Conservation (phyloP, 192 early-diverging fungal genomes). For the Lunasporangiospora selenospora region DNA sequence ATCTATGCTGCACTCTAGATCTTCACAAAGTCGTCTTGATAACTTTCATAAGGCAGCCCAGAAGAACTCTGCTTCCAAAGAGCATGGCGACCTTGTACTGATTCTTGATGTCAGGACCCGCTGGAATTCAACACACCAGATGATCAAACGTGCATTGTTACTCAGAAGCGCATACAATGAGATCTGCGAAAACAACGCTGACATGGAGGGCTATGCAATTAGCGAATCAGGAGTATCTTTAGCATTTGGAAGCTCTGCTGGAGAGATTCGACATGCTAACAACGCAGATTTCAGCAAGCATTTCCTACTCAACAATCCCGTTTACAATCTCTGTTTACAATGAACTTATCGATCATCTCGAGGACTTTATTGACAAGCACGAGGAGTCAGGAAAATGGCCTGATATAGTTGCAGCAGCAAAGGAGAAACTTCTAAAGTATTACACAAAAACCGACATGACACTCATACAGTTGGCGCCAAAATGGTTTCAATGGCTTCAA, state of each 20-base stretch:
- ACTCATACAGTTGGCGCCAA: conserved; percentile 25
- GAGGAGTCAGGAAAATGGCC: not conserved
- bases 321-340: conserved; percentile 23
- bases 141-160: conserved; percentile 11
- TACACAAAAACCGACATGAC: conserved; percentile 23
- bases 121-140: conserved; percentile 5
- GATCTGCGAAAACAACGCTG: not conserved
- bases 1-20: no score
- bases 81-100: no score
- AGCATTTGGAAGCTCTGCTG: conserved; percentile 6
- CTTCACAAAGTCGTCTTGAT: no score
- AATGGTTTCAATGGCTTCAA: no score
- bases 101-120: no score
- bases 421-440: conserved; percentile 16
- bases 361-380: conserved; percentile 5
- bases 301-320: conserved; percentile 12
- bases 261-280: conserved; percentile 9
- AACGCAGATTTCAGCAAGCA: conserved; percentile 11
- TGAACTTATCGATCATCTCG: conserved; percentile 1
- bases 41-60: no score
- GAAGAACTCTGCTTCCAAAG: no score
- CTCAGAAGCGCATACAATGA: conserved; percentile 11
- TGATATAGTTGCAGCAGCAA: conserved; percentile 7
- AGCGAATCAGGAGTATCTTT: conserved; percentile 9
- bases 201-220: no score